phyloP scores from a whole-genome alignment of 2,329 filamentous ascomycete genomes.

The Fusarium ambrosium region DNA sequence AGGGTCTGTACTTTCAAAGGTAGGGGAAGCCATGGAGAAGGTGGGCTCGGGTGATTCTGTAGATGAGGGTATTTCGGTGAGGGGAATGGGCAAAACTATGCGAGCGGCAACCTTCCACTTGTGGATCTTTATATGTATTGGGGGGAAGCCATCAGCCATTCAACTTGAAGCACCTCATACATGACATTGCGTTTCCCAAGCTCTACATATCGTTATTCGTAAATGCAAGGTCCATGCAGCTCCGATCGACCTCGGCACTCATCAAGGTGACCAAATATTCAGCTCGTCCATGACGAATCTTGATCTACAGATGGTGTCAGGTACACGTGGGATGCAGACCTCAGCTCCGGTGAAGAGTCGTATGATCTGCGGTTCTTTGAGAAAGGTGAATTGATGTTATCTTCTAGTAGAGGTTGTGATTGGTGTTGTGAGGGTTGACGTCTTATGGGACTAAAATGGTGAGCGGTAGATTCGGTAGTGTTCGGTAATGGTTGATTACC shows the following conservation, averaged over 20 bases:
- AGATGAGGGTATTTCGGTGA: not conserved
- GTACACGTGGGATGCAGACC: not conserved
- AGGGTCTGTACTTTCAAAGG: slow-evolving; percentile 50
- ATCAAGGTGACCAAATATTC: slow-evolving; percentile 7
- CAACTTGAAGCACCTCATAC: not conserved
- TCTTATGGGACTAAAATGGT: slow-evolving; percentile 21
- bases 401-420: not conserved
- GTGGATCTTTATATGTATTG: not conserved
- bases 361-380: not conserved
- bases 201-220: slow-evolving; percentile 6
- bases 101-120: not conserved
- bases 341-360: not conserved
- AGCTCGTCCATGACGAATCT: not conserved
- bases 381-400: not conserved
- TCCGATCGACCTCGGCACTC: not conserved
- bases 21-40: not conserved
- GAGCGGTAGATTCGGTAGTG: slow-evolving; percentile 18
- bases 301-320: not conserved
- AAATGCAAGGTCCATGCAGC: not conserved
- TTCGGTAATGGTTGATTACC: slow-evolving; percentile 7
- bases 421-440: slow-evolving; percentile 22
- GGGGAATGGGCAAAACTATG: not conserved
- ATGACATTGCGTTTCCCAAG: not conserved
- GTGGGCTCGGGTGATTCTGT: too few species aligned
- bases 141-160: not conserved